phyloP scores from a whole-genome alignment of 2,329 filamentous ascomycete genomes.

The Diaporthe ilicicola region DNA sequence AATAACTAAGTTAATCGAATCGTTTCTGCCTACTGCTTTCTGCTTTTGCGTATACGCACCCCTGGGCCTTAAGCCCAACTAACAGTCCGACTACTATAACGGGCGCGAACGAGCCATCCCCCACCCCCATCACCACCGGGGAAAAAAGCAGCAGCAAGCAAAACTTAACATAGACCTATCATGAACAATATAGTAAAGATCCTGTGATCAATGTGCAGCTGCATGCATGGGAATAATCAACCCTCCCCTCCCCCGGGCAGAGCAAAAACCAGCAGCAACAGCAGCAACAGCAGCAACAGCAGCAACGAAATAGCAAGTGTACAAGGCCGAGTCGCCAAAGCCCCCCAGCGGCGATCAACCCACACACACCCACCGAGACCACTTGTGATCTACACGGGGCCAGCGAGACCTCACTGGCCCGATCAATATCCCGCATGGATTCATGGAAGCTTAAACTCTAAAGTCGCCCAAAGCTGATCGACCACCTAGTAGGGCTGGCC shows the following conservation, averaged over 20 bases:
- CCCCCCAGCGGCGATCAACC: not conserved
- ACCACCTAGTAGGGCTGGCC: not conserved
- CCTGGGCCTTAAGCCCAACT: too few species aligned
- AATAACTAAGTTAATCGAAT: too few species aligned
- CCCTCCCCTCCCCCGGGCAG: too few species aligned
- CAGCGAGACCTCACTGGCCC: not conserved
- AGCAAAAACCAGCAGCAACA: too few species aligned
- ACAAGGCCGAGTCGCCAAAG: not conserved
- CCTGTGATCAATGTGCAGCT: not conserved
- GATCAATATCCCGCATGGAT: slow-evolving; percentile 10
- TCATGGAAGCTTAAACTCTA: slow-evolving; percentile 9
- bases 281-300: not conserved
- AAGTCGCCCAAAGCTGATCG: not conserved
- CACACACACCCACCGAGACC: not conserved
- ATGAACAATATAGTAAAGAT: not conserved
- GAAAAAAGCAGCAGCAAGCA: not conserved
- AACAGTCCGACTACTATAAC: not conserved
- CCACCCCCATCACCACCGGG: not conserved
- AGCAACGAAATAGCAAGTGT: not conserved
- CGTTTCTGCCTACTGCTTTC: too few species aligned
- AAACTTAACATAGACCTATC: too few species aligned
- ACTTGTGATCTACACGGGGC: not conserved
- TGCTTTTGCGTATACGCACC: too few species aligned
- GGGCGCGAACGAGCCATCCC: not conserved
- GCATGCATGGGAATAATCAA: not conserved